A percentile compares a stretch with the other conserved stretches of the same genome.
These are phyloP conservation scores for Fagopyrum homotropicum DNA, from an alignment of 148 eudicot species.

Conservation along the genomic window DNA sequence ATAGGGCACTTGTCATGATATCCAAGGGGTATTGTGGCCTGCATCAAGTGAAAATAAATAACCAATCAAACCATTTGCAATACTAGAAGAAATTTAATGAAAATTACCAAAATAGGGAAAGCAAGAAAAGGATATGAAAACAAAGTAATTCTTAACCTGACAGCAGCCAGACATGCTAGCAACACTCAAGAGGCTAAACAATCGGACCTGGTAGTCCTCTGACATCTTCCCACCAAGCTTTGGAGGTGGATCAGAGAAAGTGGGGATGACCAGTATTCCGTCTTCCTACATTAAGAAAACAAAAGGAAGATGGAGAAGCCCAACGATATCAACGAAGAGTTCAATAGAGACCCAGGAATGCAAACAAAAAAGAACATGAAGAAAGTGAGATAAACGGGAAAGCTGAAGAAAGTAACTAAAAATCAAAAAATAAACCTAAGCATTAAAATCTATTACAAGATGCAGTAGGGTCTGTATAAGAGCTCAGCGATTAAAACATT, in stretches of 20 bases:
- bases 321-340: too few species aligned
- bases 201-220: slow-evolving; percentile 48
- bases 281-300: slow-evolving; percentile 53
- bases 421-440: neutral
- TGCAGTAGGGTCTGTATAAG: neutral
- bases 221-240: slow-evolving; percentile 64
- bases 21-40: slow-evolving; percentile 82
- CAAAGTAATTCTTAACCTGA: slow-evolving; percentile 45
- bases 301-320: neutral
- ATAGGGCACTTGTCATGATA: slow-evolving; percentile 65
- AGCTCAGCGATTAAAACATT: neutral
- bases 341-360: too few species aligned
- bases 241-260: slow-evolving; percentile 59
- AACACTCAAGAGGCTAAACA: slow-evolving; percentile 56
- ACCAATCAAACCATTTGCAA: neutral
- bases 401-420: too few species aligned
- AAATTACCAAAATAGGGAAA: neutral
- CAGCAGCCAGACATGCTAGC: slow-evolving; percentile 98
- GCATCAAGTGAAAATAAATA: slow-evolving; percentile 13
- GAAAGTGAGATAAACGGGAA: neutral
- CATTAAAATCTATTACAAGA: neutral
- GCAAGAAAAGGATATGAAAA: slow-evolving; percentile 13
- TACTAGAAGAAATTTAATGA: neutral
- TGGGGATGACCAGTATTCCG: slow-evolving; percentile 78
- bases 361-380: neutral